These are phyloP conservation scores for Claviceps africana DNA, from an alignment of 2,329 filamentous ascomycete genomes.

Conservation along the genomic window DNA sequence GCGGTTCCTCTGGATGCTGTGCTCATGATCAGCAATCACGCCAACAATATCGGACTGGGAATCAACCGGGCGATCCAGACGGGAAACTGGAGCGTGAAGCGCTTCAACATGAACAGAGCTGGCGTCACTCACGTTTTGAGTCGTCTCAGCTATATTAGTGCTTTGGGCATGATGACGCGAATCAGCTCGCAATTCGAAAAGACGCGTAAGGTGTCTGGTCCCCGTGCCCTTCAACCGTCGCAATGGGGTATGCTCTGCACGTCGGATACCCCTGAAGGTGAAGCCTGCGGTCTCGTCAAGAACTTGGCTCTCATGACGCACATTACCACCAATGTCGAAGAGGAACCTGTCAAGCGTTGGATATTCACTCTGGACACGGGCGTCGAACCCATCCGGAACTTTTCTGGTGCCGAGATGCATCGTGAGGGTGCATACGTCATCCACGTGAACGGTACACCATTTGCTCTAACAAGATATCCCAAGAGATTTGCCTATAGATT, in stretches of 20 bases:
- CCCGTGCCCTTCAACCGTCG: conserved; percentile 87
- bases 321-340: conserved; percentile 92
- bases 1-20: conserved; percentile 80
- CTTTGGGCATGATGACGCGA: conserved; percentile 97
- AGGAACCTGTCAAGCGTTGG: conserved; percentile 74
- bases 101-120: conserved; percentile 96
- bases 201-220: conserved; percentile 89
- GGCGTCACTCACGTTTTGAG: conserved; percentile 95
- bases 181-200: conserved; percentile 99
- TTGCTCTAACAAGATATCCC: conserved; percentile 72
- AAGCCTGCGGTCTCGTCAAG: conserved; percentile 95
- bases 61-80: conserved; percentile 95
- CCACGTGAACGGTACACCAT: conserved; percentile 88
- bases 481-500: conserved; percentile 79
- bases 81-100: conserved; percentile 94
- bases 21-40: conserved; percentile 69
- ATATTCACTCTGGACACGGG: conserved; percentile 79
- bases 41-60: conserved; percentile 76
- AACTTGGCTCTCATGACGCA: conserved; percentile 98
- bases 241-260: conserved; percentile 98
- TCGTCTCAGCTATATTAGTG: conserved; percentile 88
- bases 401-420: conserved; percentile 73
- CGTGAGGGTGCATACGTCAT: conserved; percentile 73
- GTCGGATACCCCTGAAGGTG: conserved; percentile 94
- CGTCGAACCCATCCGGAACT: conserved; percentile 58